Evolutionary conservation across 129 eudicot genomes (phyloP).

Genomic region (Arctium lappa): DNA sequence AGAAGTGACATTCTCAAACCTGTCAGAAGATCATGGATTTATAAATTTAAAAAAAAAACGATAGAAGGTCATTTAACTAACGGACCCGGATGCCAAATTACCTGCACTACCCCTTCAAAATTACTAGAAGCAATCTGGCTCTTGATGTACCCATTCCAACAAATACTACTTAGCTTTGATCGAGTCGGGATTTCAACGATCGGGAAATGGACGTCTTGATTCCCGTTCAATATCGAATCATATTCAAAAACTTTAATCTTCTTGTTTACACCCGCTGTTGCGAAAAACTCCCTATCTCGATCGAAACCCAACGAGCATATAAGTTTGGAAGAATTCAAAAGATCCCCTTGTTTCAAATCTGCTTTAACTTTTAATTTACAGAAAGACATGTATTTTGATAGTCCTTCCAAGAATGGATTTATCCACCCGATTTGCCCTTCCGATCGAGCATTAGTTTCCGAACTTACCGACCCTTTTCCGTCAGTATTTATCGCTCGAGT

Average conservation of each 20-base stretch:
- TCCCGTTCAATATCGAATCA: conserved; percentile 53
- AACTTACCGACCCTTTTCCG: conserved; percentile 43
- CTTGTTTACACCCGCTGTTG: conserved; percentile 96
- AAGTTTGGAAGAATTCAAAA: conserved; percentile 81
- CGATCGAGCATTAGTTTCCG: conserved; percentile 29
- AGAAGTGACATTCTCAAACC: neutral
- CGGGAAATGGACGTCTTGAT: conserved; percentile 86
- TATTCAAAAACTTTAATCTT: conserved; percentile 89
- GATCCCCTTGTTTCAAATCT: conserved; percentile 86
- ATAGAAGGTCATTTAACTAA: neutral
- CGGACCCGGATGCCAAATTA: conserved; percentile 12
- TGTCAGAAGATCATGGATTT: neutral
- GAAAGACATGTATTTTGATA: conserved; percentile 68
- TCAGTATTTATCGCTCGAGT: conserved; percentile 43
- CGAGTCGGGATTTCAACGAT: conserved; percentile 72
- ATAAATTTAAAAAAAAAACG: neutral
- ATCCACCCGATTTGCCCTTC: conserved; percentile 63
- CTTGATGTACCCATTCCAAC: conserved; percentile 91
- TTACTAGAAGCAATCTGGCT: conserved; percentile 95
- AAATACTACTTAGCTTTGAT: conserved; percentile 86
- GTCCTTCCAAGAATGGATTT: conserved; percentile 73
- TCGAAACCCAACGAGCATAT: conserved; percentile 86
- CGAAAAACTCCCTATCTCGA: conserved; percentile 91
- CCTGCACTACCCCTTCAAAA: conserved; percentile 99
- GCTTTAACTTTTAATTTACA: conserved; percentile 74